Conservation (phyloP, 257 asterid species). For the Buddleja alternifolia region DNA sequence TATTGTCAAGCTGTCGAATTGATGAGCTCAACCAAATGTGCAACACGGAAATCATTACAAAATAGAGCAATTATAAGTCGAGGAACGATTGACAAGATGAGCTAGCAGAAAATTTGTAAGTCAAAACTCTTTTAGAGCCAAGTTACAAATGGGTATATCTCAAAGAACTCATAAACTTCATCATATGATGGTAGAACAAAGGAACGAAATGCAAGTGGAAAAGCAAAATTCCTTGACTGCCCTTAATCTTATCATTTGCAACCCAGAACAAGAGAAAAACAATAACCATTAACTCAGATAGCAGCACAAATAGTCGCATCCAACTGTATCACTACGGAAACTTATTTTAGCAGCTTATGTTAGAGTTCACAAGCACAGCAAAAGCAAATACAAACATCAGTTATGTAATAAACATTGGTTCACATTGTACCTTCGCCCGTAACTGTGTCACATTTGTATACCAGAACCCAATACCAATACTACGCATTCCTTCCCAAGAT, state of each 20-base stretch:
- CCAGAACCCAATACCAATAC: slow-evolving; percentile 93
- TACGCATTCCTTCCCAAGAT: slow-evolving; percentile 94
- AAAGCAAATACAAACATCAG: slow-evolving; percentile 19
- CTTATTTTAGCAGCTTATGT: slow-evolving; percentile 31
- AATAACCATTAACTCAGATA: slow-evolving; percentile 14
- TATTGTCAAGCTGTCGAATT: slow-evolving; percentile 2
- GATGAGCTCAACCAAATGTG: slow-evolving; percentile 8
- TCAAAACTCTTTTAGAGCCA: neutral
- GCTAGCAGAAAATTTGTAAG: neutral
- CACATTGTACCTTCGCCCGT: slow-evolving; percentile 74
- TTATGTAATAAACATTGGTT: slow-evolving; percentile 29
- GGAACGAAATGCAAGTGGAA: slow-evolving; percentile 20
- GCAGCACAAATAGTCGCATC: slow-evolving; percentile 25
- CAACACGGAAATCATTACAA: slow-evolving; percentile 14
- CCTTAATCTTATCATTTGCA: slow-evolving; percentile 14
- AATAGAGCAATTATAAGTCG: slow-evolving; percentile 12
- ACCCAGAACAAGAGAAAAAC: slow-evolving; percentile 22
- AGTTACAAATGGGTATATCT: neutral
- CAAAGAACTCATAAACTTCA: slow-evolving; percentile 18
- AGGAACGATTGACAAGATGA: slow-evolving; percentile 8
- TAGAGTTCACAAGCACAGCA: slow-evolving; percentile 4
- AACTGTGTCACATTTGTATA: slow-evolving; percentile 68
- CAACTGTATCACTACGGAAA: slow-evolving; percentile 13
- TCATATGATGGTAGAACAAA: slow-evolving; percentile 14
- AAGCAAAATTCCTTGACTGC: neutral